Base-by-base conservation (phyloP, 768 basidiomycete species). In the Leucocoprinus birnbaumii region DNA sequence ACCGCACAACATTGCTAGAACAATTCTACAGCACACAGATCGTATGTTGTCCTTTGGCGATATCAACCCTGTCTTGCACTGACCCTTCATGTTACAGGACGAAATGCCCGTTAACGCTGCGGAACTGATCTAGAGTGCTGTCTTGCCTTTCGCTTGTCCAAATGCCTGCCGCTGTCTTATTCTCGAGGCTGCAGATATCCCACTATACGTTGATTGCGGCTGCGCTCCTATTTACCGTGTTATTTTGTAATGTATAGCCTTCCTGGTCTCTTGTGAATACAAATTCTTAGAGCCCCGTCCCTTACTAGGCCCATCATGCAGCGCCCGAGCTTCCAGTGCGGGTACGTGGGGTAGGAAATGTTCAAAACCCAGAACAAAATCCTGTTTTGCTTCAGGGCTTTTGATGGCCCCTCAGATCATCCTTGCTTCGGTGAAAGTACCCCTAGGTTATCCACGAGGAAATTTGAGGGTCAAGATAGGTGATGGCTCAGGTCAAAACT, bases 51-150 rank as follows among this genome's bases (percentile, higher is more conserved):
- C 51, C 45, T 38, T 26, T 61, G 48, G n/a, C 44, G 51, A 51
- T 38, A 55, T 56, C 51, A 53, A 26, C 47, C n/a, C n/a, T n/a
- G n/a, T 45, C 47, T 45, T 48, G 18, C 35, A 21, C 21, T 48
- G 47, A 48, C 31, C 18, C 19, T 35, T 18, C 14, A 9, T 19
- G 50, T 56, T 60, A 62, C 60, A 97, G 89, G 94, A 97, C 65
- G 96, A 98, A 80, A 98, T 98, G 95, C 95, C 92, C 5, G 90
- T 97, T 58, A 97, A 98, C 70, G 95, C 96, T 56, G 95, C 95
- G 44, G 95, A 98, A 71, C 85, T 97, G 58, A 96, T 98, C 65
- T 97, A 81, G 80, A 24, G n/a, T n/a, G n/a, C n/a, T n/a, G n/a
- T 42, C 18, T 44, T 31, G 31, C 3, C 14, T 46, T 10, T 27